Conservation (phyloP, 2,329 filamentous ascomycete species). For the Fusarium nelsonii region DNA sequence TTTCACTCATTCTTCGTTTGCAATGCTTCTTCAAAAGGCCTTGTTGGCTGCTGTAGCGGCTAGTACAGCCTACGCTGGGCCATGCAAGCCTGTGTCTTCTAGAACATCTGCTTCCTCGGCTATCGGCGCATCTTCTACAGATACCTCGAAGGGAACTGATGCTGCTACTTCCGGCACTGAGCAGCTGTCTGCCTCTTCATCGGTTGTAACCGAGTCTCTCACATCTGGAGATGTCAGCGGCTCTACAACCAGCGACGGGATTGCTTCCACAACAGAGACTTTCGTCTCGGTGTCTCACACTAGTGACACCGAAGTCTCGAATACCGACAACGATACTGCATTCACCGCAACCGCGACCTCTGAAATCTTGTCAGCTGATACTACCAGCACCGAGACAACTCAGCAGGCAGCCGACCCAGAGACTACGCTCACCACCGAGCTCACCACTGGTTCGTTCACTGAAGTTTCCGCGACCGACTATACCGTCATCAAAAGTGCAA, state of each 20-base stretch:
- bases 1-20: neutral
- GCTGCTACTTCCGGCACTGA: neutral
- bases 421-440: neutral
- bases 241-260: neutral
- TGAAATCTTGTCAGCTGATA: no score
- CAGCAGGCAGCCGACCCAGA: no score
- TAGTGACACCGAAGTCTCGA: no score
- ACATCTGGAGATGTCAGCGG: neutral
- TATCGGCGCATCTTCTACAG: fast-evolving
- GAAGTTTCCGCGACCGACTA: neutral
- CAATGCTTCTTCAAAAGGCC: neutral
- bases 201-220: neutral
- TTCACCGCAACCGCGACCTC: no score
- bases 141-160: fast-evolving
- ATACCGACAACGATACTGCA: no score
- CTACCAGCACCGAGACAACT: no score
- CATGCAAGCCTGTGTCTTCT: neutral
- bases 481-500: neutral
- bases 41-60: neutral
- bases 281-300: no score
- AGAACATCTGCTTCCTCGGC: neutral
- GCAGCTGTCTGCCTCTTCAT: neutral
- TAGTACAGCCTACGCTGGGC: neutral
- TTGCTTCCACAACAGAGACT: no score
- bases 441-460: neutral